Percentiles rank a stretch among this genome's conserved stretches.
Evolutionary conservation across 2,329 filamentous ascomycete genomes (phyloP).

Genomic region (Cylindrodendrum hubeiense): DNA sequence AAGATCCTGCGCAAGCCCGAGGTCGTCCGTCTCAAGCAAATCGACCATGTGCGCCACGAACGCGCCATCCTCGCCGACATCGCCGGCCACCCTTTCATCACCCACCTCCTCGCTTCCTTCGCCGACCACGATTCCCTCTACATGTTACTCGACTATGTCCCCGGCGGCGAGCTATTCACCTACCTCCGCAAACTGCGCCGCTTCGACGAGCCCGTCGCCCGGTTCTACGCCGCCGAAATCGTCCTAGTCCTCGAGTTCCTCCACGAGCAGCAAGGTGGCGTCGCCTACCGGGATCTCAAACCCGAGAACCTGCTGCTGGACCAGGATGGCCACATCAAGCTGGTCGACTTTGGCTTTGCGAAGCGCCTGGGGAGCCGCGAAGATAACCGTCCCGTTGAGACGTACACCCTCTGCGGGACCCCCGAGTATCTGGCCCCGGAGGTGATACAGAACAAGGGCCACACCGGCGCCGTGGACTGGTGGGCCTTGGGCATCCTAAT

Average conservation of each 20-base stretch:
- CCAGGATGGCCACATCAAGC: slow-evolving; percentile 81
- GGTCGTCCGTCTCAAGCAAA: slow-evolving; percentile 86
- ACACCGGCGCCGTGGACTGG: slow-evolving; percentile 84
- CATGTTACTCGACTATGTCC: slow-evolving; percentile 86
- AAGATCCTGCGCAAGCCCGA: slow-evolving; percentile 82
- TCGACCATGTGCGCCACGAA: slow-evolving; percentile 89
- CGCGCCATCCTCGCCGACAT: slow-evolving; percentile 82
- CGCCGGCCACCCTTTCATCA: slow-evolving; percentile 86
- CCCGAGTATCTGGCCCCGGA: slow-evolving; percentile 88
- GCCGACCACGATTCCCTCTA: slow-evolving; percentile 84
- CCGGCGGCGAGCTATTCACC: slow-evolving; percentile 86
- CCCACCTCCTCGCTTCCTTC: slow-evolving; percentile 82
- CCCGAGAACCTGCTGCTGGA: slow-evolving; percentile 87
- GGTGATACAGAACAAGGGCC: slow-evolving; percentile 85
- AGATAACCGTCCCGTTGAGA: slow-evolving; percentile 69
- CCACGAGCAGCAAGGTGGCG: slow-evolving; percentile 80
- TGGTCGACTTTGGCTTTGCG: slow-evolving; percentile 89
- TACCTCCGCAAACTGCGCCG: slow-evolving; percentile 82
- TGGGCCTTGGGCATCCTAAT: slow-evolving; percentile 88
- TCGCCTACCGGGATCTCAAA: slow-evolving; percentile 86
- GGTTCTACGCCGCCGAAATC: slow-evolving; percentile 88
- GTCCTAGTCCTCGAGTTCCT: slow-evolving; percentile 85
- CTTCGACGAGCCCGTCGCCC: slow-evolving; percentile 82
- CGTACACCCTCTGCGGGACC: slow-evolving; percentile 86
- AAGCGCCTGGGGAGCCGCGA: slow-evolving; percentile 75